Evolutionary conservation across 106 monocot genomes (phyloP).

Genomic region (Hemerocallis citrina): DNA sequence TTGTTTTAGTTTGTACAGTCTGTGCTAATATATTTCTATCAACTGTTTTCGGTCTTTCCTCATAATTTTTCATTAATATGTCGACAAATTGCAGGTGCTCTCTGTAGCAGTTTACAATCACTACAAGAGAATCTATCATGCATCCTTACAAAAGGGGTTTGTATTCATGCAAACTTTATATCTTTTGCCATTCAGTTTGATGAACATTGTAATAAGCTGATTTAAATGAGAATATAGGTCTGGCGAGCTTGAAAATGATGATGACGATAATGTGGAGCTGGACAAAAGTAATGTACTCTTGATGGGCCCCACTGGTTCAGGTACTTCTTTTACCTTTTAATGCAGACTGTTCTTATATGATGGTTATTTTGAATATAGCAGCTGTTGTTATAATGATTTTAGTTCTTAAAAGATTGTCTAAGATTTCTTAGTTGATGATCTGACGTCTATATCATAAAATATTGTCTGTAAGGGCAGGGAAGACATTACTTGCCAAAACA

Average conservation of each 20-base stretch:
- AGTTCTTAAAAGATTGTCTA: conserved; percentile 1
- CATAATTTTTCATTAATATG: neutral
- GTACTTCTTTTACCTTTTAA: conserved; percentile 31
- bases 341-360: neutral
- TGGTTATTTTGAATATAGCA: neutral
- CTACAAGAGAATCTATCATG: conserved; percentile 71
- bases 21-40: too few relatives aligned
- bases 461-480: conserved; percentile 71
- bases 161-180: conserved; percentile 7
- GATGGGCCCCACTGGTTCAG: conserved; percentile 99
- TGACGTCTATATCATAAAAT: conserved; percentile 8
- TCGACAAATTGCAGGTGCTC: conserved; percentile 47
- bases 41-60: too few relatives aligned
- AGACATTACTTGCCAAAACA: conserved; percentile 97
- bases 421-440: conserved; percentile 8
- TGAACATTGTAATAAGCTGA: conserved; percentile 5
- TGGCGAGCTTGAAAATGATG: conserved; percentile 55
- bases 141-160: conserved; percentile 52
- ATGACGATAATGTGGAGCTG: conserved; percentile 79
- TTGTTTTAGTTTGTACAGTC: too few relatives aligned
- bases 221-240: conserved; percentile 11
- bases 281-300: conserved; percentile 98
- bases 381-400: neutral
- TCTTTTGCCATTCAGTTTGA: neutral
- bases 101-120: conserved; percentile 85